These are phyloP conservation scores for Verbena officinalis DNA, from an alignment of 257 asterid species.

Conservation along the genomic window DNA sequence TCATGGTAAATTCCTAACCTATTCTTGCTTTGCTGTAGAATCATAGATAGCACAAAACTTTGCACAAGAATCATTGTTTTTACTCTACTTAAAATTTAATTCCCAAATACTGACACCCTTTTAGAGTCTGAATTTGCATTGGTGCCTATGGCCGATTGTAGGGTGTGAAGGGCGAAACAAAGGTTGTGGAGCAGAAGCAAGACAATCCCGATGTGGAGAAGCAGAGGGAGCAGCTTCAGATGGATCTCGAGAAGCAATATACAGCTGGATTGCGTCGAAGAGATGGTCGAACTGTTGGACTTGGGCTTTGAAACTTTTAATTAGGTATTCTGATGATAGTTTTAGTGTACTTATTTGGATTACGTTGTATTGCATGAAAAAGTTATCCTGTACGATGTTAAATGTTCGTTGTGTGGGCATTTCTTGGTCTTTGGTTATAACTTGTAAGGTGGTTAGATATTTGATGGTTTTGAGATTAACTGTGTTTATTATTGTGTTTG, in stretches of 20 bases:
- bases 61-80: slow-evolving; percentile 12
- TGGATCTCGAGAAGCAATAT: slow-evolving; percentile 93
- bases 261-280: slow-evolving; percentile 97
- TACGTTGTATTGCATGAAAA: slow-evolving; percentile 18
- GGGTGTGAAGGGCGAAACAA: slow-evolving; percentile 91
- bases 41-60: slow-evolving; percentile 25
- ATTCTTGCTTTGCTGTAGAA: slow-evolving; percentile 21
- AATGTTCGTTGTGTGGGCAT: slow-evolving; percentile 9
- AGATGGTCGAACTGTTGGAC: slow-evolving; percentile 98
- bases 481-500: background rate
- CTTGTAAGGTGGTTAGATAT: slow-evolving; percentile 19
- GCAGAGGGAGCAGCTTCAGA: slow-evolving; percentile 87
- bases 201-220: slow-evolving; percentile 73
- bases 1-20: slow-evolving; percentile 77
- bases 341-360: slow-evolving; percentile 4
- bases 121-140: slow-evolving; percentile 99
- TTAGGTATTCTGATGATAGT: slow-evolving; percentile 25
- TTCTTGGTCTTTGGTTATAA: slow-evolving; percentile 19
- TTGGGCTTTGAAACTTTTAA: slow-evolving; percentile 65
- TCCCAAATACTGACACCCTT: slow-evolving; percentile 75
- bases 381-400: slow-evolving; percentile 22
- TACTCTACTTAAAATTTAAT: slow-evolving; percentile 25
- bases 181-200: slow-evolving; percentile 56
- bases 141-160: slow-evolving; percentile 96
- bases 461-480: slow-evolving; percentile 2